Conservation (phyloP, 108 stramenopile species). For the Schizochytrium sp. region DNA sequence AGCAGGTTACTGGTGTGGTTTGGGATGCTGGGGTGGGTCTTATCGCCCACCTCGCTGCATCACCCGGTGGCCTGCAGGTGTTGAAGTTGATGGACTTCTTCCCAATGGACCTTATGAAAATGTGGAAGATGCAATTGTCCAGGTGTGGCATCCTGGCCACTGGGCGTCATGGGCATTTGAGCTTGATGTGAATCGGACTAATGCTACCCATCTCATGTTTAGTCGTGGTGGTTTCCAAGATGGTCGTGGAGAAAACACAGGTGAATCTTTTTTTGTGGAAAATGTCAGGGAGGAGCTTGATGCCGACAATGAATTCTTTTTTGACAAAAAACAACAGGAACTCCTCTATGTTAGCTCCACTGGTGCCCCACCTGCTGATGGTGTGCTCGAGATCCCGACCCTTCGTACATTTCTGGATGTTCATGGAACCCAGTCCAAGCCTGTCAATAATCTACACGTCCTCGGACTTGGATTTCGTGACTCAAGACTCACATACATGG, state of each 20-base stretch:
- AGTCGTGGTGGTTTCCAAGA: conserved; percentile 60
- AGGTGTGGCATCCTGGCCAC: conserved; percentile 23
- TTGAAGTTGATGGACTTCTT: neutral
- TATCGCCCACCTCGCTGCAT: conserved; percentile 15
- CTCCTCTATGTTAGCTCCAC: conserved; percentile 5
- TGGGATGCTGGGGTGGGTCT: conserved; percentile 21
- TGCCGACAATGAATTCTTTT: conserved; percentile 64
- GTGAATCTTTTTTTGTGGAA: conserved; percentile 60
- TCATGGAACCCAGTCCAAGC: neutral
- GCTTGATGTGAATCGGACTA: neutral
- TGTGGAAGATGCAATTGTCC: neutral
- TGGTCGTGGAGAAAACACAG: conserved; percentile 30
- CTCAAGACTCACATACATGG: conserved; percentile 41
- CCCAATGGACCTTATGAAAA: neutral
- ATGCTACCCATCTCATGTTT: conserved; percentile 31
- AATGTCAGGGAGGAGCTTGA: conserved; percentile 65
- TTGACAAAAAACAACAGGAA: neutral
- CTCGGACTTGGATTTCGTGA: conserved; percentile 58
- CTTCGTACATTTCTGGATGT: neutral
- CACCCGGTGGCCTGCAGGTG: conserved; percentile 7
- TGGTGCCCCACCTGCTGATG: neutral
- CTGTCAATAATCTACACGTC: conserved; percentile 1
- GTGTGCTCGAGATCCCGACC: conserved; percentile 31
- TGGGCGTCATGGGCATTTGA: conserved; percentile 64
- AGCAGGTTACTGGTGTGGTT: conserved; percentile 58